Conservation (phyloP, 495 filamentous ascomycete species). For the Penicillium salamii region DNA sequence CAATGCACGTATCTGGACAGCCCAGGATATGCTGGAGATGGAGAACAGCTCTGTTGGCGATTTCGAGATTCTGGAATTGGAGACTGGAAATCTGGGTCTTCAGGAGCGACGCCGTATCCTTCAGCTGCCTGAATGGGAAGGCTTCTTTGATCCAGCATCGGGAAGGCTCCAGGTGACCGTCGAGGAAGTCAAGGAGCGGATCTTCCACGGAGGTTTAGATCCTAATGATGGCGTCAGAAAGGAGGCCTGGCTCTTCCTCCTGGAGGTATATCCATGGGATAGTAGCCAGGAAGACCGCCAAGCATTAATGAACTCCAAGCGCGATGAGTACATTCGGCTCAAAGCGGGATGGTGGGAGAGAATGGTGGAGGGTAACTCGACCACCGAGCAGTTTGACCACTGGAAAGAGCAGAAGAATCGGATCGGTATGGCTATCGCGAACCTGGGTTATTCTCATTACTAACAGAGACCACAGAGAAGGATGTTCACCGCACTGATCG, state of each 20-base stretch:
- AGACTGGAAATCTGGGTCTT: conserved; percentile 66
- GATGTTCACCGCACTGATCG: conserved; percentile 97
- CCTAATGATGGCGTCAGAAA: conserved; percentile 88
- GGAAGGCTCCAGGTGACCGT: conserved; percentile 74
- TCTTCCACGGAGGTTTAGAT: conserved; percentile 93
- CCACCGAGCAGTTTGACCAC: conserved; percentile 78
- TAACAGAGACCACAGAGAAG: conserved; percentile 64
- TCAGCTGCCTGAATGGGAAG: conserved; percentile 80
- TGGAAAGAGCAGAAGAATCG: conserved; percentile 93
- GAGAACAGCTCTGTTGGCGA: conserved; percentile 93
- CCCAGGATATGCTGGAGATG: conserved; percentile 85
- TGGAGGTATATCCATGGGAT: conserved; percentile 90
- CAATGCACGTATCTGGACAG: conserved; percentile 86
- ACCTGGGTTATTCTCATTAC: background rate
- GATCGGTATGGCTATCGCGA: conserved; percentile 65
- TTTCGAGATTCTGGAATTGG: conserved; percentile 88
- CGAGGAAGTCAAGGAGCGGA: conserved; percentile 91
- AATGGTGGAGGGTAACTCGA: conserved; percentile 75
- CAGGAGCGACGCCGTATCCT: conserved; percentile 73
- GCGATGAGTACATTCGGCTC: conserved; percentile 90
- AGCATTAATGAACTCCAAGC: conserved; percentile 74
- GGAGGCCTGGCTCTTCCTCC: conserved; percentile 92
- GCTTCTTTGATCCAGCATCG: conserved; percentile 71
- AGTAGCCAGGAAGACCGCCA: conserved; percentile 77
- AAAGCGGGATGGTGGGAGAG: conserved; percentile 97